Base-by-base conservation (phyloP, 2,329 filamentous ascomycete genomes). In the Alternaria hordeiaustralica region DNA sequence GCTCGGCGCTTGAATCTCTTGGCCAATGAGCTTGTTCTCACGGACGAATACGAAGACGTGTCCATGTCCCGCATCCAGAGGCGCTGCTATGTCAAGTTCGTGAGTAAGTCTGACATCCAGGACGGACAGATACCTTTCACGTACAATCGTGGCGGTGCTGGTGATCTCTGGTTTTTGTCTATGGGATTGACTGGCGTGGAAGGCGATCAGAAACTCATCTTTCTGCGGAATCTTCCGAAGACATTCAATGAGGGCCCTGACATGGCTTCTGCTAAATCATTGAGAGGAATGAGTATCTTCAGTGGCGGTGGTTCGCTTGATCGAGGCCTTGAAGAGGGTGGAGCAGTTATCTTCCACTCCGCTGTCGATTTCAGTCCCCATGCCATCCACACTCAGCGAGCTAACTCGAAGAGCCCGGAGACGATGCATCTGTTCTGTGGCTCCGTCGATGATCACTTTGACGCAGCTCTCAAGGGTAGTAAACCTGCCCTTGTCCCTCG, bases 271-370 rank as follows among this genome's bases (percentile, higher is more conserved):
- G 18, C 41, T 4, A 28, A 47, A 10, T 65, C 63, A 36, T 33
- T 75, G 3, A 62, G 46, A 30, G 90, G 89, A 0, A 79, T 95
- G 4, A 91, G 93, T 66, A 81, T 96, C 0, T 96, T 93, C 71
- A 93, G 90, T 68, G 93, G 93, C 1, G 90, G 90, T 18, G 92
- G 93, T 0, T 93, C 90, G 56, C 88, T 96, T 55, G 92, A 92
- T 6, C 85, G 91, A 28, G 92, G 92, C 0, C 82, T 96, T 0
- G 92, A 94, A 76, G 91, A 94, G 57, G 88, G 87, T 1, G 88
- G 89, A 0, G 88, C 84, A 0, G 84, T 94, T 0, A 75, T 88
- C 25, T 91, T 91, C 76, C 82, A 84, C 4, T 91, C 87, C 82
- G 88, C 88, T 0, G 89, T 94, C 25, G 93, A 96, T 71, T 87